Evolutionary conservation across 305 asterid genomes (phyloP).

Genomic region (Fraxinus ornus): DNA sequence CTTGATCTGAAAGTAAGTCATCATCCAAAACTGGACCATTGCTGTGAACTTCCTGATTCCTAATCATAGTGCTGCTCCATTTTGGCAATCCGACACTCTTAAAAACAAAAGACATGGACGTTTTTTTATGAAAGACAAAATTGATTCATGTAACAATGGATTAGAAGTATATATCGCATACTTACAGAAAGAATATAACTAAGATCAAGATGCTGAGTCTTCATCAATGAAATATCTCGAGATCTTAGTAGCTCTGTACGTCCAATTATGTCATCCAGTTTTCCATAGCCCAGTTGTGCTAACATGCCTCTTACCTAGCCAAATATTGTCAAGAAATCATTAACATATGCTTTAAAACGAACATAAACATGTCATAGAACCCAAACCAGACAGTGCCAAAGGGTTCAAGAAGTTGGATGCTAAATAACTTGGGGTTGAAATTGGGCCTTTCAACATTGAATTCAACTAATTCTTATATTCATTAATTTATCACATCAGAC

Average conservation of each 20-base stretch:
- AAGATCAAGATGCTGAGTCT: constrained; percentile 97
- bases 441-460: neutral
- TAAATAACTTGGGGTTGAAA: neutral
- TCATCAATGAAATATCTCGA: constrained; percentile 84
- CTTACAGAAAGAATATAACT: constrained; percentile 75
- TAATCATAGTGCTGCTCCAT: constrained; percentile 84
- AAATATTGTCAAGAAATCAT: constrained; percentile 27
- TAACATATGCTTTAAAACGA: constrained; percentile 2
- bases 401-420: neutral
- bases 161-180: constrained; percentile 16
- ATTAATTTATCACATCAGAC: neutral
- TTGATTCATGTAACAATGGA: constrained; percentile 9
- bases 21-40: constrained; percentile 98
- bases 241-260: constrained; percentile 75
- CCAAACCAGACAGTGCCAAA: neutral
- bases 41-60: constrained; percentile 90
- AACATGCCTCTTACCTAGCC: constrained; percentile 82
- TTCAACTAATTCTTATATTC: neutral
- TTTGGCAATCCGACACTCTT: constrained; percentile 83
- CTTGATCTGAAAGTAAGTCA: constrained; percentile 66
- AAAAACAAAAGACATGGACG: constrained; percentile 16
- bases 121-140: constrained; percentile 16
- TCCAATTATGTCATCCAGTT: constrained; percentile 91
- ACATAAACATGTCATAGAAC: neutral
- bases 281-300: constrained; percentile 93